Evolutionary conservation across 371 early-diverging fungal species (phyloP), one percentile per base, ranked within the genome.

Genomic region (Saksenaea oblongispora): DNA sequence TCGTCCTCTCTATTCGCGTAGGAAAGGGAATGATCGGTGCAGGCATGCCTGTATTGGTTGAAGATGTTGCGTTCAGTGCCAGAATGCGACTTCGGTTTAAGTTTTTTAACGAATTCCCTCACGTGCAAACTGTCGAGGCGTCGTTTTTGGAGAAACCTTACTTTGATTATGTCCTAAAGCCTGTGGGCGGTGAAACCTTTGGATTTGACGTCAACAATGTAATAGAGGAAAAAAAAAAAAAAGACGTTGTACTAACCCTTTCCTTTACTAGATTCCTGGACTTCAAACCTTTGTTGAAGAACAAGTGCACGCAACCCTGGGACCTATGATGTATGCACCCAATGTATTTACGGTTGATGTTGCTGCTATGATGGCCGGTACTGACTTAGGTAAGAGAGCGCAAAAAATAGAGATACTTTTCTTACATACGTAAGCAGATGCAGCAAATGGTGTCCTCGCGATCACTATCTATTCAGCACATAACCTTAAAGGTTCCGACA

Each of bases 101-200:
- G 72, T 83, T 91, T 56, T 93, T 87, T 53, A 84, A 87, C 63
- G 85, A 83, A 65, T 95, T 89, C 76, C 97, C 97, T 4, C 89
- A 94, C 59, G 88, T 97, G 60, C 90, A 93, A 73, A 88, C 86
- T 0, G 86, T 94, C 10, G 93, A 95, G 53, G 79, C 95, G 53
- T 87, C 87, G 57, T 93, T 99, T 69, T 72, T 95, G 64, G 91
- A 93, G 69, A 83, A 86, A 13, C 99, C 99, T 37, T 69, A 78
- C 10, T 84, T 98, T 59, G 95, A 97, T 78, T 98, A 96, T 78
- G 86, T 86, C 17, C 86, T 98, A 35, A 89, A 94, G 73, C 99
- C 99, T 1, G 76, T 90, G 74, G 87, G 97, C 79, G 89, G 88
- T 80, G 84, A 98, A 62, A 92, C 91, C 26, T 84, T 87, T 78